Evolutionary conservation across 2,329 filamentous ascomycete species (phyloP), one percentile per base, ranked within the genome.

Genomic region (Aspergillus ruber): DNA sequence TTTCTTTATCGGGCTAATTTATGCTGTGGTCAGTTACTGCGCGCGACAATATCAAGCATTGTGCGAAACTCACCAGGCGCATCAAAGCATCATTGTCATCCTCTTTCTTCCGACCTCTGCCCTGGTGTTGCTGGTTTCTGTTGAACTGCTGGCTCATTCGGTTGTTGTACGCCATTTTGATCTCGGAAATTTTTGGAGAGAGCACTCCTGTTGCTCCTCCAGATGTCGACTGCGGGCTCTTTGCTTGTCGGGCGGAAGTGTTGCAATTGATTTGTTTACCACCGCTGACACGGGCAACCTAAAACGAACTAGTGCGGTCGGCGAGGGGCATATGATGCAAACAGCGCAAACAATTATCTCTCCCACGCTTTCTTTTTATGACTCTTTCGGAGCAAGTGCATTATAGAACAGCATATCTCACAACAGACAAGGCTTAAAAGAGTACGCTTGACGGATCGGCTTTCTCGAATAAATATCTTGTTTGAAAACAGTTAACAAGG

Each of bases 1-100:
- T 96, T 68, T 98, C 93, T 53, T 75, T 72, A 55, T 84, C 81
- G 42, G 80, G 75, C 81, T 84, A 46, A 21, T 43, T 25, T 3
- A 23, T 61, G 25, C 23, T 27, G 25, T 46, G 59, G 55, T 33
- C 12, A 32, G 42, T 35, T 9, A 29, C 9, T 35, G n/a, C 8
- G 15, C 15, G 4, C 41, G 4, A 18, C 20, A 29, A 23, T 2
- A 3, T 12, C n/a, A 42, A 15, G 23, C 18, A n/a, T 15, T 2
- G 2, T 23, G 41, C 18, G 25, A 12, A 45, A 57, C 69, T 63
- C 54, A 80, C 77, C 67, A 80, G 67, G 58, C 76, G 74, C 74
- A 80, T 79, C 56, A 80, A 73, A 40, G 76, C 75, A 66, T 80
- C 77, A 50, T 74, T 77, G 20, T 80, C 77, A 52, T 78, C 76